Evolutionary conservation across 208 protist species (phyloP), one percentile per base, ranked within the genome.

Genomic region (Phytomonas francai): DNA sequence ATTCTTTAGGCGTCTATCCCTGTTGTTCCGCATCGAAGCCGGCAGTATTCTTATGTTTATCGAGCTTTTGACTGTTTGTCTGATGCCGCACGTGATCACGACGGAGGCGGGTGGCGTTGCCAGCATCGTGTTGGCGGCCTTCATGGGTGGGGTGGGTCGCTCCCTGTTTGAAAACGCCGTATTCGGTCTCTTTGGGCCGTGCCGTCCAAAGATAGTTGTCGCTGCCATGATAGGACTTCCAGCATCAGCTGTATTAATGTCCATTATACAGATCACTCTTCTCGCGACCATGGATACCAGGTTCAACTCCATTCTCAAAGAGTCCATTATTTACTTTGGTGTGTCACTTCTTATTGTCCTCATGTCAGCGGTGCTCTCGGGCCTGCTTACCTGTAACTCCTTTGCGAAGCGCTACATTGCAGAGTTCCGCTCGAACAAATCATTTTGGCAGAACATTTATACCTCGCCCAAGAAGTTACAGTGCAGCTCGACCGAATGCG

Each of bases 121-220:
- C 2, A 71, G 84, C 11, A 67, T 88, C 16, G 71, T 95, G 25
- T 1, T 83, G 3, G 65, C 73, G 9, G 73, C 67, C 33, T 73
- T 88, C 62, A 58, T 86, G 7, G 72, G 68, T 39, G 85, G 84
- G 22, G 59, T 82, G 0, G 76, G 65, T 25, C 80, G 76, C 19
- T 80, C 81, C 28, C 85, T 88, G 67, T 84, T 86, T 65, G 83
- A 94, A 58, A 80, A 82, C 36, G 85, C 80, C 34, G 69, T 76
- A 29, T 94, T 91, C 63, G 87, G 84, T 34, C 67, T 96, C 14
- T 86, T 76, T 51, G 85, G 77, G n/a, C 71, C 77, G 0, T 81
- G 84, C 63, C 86, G 85, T 22, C 28, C 71, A 16, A 76, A 81
- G 65, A 85, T 81, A 67, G 74, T 82, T 34, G 67, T 75, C 34